Evolutionary conservation across 768 basidiomycete species (phyloP), one percentile per base, ranked within the genome.

Genomic region (Russula foetens): DNA sequence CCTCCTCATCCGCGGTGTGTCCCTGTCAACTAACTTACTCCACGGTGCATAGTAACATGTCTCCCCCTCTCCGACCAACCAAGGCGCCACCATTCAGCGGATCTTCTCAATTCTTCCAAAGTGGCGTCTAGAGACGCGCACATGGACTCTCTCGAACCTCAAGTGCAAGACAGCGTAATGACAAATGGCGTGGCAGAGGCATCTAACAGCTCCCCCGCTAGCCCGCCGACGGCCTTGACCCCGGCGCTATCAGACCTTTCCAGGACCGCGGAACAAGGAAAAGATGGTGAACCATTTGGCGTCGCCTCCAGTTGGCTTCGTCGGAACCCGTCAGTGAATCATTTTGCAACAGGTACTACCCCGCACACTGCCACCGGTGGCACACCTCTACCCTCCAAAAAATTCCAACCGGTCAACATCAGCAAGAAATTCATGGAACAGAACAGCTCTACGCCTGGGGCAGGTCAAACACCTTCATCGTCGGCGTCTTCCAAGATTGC

Each of bases 341-440:
- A n/a, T 54, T 29, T 26, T 23, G 17, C 43, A 44, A 45, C 53
- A 48, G 63, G 63, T 23, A 51, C 66, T 44, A 53, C 64, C 26
- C 38, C 62, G 2, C 29, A 61, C 9, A 39, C 58, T 52, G 58
- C 59, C 1, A 58, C 66, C 3, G 64, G 66, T 24, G 53, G 70
- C 23, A 69, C 68, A 58, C 66, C 67, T 54, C 80, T 81, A 2
- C 86, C 84, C 63, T 81, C 82, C 31, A 98, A 98, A 79, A 85
- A 88, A 69, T 95, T 94, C 73, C 90, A 78, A 70, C 83, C 92
- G 29, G 84, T 92, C 63, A 93, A 92, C 70, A 92, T 98, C 73
- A 96, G 92, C 77, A 96, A 94, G 83, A 92, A 91, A 74, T 98
- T 98, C 73, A 77, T 98, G 45, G 90, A 93, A 77, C 96, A 95